Conservation (phyloP, 2,329 filamentous ascomycete species). For the Ceratocystis albifundus region DNA sequence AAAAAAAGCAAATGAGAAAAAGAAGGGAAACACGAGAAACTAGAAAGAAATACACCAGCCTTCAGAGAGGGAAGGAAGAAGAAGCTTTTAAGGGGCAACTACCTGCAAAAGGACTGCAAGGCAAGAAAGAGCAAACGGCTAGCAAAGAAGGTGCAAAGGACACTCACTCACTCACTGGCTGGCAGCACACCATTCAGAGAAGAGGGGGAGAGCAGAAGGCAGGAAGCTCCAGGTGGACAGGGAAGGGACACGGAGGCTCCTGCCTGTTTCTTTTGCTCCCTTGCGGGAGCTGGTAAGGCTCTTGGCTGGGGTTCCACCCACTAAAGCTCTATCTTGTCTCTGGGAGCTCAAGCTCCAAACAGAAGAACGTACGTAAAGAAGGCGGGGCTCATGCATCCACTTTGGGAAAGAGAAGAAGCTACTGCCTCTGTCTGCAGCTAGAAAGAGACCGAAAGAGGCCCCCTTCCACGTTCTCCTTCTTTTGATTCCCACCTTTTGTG, state of each 20-base stretch:
- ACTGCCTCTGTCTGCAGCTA: background rate
- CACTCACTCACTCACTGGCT: background rate
- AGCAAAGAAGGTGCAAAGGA: background rate
- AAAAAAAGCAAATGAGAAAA: constrained; percentile 17
- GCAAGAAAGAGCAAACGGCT: constrained; percentile 2
- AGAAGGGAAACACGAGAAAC: constrained; percentile 14
- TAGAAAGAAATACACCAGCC: background rate
- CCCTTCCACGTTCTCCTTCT: background rate
- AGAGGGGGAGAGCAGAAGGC: background rate
- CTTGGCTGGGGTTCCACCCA: background rate
- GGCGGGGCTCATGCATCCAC: background rate
- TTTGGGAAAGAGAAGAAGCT: background rate
- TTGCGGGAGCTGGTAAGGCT: background rate
- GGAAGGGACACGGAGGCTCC: constrained; percentile 13
- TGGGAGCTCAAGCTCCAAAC: no score
- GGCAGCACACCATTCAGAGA: background rate
- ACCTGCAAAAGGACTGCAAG: constrained; percentile 21
- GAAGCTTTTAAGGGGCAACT: constrained; percentile 22
- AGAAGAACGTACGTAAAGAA: background rate
- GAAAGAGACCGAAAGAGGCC: background rate
- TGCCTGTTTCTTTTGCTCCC: background rate
- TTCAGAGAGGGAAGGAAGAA: constrained; percentile 15
- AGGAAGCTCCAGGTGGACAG: constrained; percentile 8
- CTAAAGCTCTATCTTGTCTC: background rate
- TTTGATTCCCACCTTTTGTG: background rate